Evolutionary conservation across 2,329 filamentous ascomycete species (phyloP), one percentile per base, ranked within the genome.

Genomic region (Beauveria sp.): DNA sequence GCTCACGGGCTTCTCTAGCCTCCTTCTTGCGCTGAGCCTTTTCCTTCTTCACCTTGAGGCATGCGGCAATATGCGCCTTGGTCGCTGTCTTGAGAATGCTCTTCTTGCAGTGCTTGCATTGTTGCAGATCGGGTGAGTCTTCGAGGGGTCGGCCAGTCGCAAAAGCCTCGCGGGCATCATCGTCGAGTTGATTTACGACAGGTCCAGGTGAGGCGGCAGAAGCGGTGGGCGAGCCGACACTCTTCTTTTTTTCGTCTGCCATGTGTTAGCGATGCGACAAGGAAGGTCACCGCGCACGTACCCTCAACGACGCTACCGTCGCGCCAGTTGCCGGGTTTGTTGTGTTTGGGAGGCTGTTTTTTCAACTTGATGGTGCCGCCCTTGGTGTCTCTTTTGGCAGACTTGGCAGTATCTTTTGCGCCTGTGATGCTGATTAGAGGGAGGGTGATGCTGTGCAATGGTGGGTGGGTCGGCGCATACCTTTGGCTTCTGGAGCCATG

Each of bases 41-140:
- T 72, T 90, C 88, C 68, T 88, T 91, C 76, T 96, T 96, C 61
- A 92, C 85, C 67, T 87, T 88, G 62, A 97, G 77, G 69, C 93
- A 99, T 51, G 88, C 85, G 43, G 88, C 87, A 63, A 96, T 91
- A 70, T 99, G 93, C 20, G 85, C 84, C 62, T 88, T 87, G 2
- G 90, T 89, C 0, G 86, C 86, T 38, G 85, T 85, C 68, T 88
- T 89, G 16, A 95, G 79, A 14, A 96, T 84, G 57, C 89, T 89
- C 69, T 96, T 93, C 75, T 95, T 96, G 78, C 93, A 99, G 72
- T 96, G 91, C 72, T 95, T 97, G 81, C 93, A 99, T 66, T 89
- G 82, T 56, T 95, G 86, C 10, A 91, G 82, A 65, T 96, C 91
- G 12, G 89, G 84, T 61, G 80, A 81, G 70, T 96, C 93, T 67